Evolutionary conservation across 2,329 filamentous ascomycete genomes (phyloP).

Genomic region (Colletotrichum ledebouriae): DNA sequence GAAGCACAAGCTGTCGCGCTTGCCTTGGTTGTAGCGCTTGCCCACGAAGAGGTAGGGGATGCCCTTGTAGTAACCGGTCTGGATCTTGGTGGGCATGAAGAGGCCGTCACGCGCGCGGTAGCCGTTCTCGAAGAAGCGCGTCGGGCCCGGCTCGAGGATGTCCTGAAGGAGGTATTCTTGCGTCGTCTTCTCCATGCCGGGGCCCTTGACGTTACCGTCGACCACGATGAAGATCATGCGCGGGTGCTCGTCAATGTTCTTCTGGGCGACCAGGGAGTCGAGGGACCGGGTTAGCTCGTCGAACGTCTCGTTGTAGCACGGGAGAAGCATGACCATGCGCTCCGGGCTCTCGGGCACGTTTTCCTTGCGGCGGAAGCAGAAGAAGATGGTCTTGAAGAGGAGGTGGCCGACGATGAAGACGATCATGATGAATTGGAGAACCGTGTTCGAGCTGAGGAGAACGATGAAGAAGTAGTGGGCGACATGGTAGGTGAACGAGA

Average conservation of each 20-base stretch:
- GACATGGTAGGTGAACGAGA: constrained; percentile 55
- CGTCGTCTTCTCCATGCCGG: constrained; percentile 62
- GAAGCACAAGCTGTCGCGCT: constrained; percentile 64
- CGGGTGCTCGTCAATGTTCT: constrained; percentile 57
- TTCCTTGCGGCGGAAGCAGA: constrained; percentile 50
- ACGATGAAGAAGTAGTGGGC: constrained; percentile 60
- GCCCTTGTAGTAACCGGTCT: constrained; percentile 59
- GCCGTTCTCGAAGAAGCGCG: constrained; percentile 55
- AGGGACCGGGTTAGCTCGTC: constrained; percentile 60
- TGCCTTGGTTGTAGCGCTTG: constrained; percentile 64
- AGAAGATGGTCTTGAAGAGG: constrained; percentile 50
- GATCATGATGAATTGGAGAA: constrained; percentile 59
- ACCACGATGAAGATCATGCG: constrained; percentile 62
- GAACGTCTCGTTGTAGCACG: constrained; percentile 64
- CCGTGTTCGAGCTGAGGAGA: constrained; percentile 60
- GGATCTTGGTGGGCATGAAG: constrained; percentile 60
- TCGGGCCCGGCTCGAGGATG: constrained; percentile 55
- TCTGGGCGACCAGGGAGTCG: constrained; percentile 60
- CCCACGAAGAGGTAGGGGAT: constrained; percentile 62
- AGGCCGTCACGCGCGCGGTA: constrained; percentile 61
- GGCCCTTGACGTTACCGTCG: constrained; percentile 61
- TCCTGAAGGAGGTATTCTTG: constrained; percentile 62
- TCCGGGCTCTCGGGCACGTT: constrained; percentile 53
- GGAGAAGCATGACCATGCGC: constrained; percentile 60
- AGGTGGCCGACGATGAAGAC: constrained; percentile 53